Conservation (phyloP, 2,329 filamentous ascomycete species). For the Hymenoscyphus fraxineus region DNA sequence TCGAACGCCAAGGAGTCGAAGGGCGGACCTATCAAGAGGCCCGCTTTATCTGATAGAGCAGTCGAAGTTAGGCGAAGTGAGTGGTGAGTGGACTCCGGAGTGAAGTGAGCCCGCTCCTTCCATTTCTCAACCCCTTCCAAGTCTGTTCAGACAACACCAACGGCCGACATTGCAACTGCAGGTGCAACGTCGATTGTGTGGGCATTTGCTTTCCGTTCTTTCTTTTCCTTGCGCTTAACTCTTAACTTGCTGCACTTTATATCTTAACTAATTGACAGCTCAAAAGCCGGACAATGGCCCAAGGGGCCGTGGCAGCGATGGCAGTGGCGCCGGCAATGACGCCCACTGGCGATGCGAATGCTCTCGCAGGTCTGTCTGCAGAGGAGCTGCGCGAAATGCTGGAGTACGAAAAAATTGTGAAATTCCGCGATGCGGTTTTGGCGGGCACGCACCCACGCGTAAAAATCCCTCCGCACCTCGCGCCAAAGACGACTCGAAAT, state of each 20-base stretch:
- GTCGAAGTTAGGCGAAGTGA: too few relatives aligned
- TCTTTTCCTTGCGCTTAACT: constrained; percentile 4
- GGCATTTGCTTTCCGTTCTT: constrained; percentile 14
- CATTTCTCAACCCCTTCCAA: neutral
- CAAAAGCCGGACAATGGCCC: constrained; percentile 31
- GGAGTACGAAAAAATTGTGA: constrained; percentile 77
- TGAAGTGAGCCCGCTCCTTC: neutral
- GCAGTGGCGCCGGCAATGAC: constrained; percentile 13
- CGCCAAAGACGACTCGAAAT: constrained; percentile 30
- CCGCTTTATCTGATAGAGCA: too few relatives aligned
- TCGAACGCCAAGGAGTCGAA: too few relatives aligned
- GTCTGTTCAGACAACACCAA: neutral
- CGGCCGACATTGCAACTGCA: constrained; percentile 3
- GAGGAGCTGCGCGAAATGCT: constrained; percentile 55
- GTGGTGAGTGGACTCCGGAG: too few relatives aligned
- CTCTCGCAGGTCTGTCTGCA: constrained; percentile 35
- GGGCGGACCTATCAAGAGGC: too few relatives aligned
- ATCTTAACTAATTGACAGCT: constrained; percentile 22
- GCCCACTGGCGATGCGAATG: constrained; percentile 26
- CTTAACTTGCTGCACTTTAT: constrained; percentile 17
- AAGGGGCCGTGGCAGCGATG: constrained; percentile 37
- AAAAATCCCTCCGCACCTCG: constrained; percentile 48
- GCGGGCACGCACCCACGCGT: constrained; percentile 68
- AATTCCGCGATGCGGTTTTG: constrained; percentile 75
- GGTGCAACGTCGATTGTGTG: constrained; percentile 8